A percentile compares a stretch with the other conserved stretches of the same genome.
phyloP scores from a whole-genome alignment of 768 basidiomycete genomes.

The Infundibulicybe gibba region DNA sequence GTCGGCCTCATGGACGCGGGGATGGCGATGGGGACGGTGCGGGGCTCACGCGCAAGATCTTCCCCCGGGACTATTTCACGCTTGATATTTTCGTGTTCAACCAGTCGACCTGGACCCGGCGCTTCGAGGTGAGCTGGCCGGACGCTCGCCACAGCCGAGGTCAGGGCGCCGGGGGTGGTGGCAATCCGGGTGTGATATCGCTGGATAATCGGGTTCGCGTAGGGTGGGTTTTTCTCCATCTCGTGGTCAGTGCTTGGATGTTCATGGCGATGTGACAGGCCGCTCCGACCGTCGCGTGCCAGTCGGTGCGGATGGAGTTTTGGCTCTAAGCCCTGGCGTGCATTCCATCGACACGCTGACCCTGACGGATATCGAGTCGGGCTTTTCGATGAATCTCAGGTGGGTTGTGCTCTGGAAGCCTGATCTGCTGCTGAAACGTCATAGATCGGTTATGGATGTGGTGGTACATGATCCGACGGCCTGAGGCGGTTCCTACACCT shows the following conservation, averaged over 20 bases:
- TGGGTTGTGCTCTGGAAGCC: conserved; percentile 23
- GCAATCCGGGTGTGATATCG: conserved; percentile 64
- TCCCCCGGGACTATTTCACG: conserved; percentile 71
- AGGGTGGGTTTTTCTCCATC: conserved; percentile 56
- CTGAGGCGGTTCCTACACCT: conserved; percentile 5
- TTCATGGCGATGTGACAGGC: conserved; percentile 36
- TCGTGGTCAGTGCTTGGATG: neutral
- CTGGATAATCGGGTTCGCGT: conserved; percentile 76
- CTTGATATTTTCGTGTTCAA: conserved; percentile 89
- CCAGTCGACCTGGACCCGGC: conserved; percentile 67
- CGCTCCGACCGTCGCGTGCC: conserved; percentile 80
- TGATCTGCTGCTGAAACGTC: conserved; percentile 3
- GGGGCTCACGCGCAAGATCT: conserved; percentile 47
- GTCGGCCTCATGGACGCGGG: conserved; percentile 43
- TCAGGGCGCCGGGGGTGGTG: conserved; percentile 30
- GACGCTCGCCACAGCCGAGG: conserved; percentile 44
- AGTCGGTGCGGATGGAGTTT: conserved; percentile 85
- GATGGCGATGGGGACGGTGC: conserved; percentile 12
- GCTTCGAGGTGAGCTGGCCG: conserved; percentile 75
- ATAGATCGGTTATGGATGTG: conserved; percentile 71
- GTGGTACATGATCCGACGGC: conserved; percentile 59
- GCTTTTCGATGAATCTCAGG: conserved; percentile 72
- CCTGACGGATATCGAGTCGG: conserved; percentile 72
- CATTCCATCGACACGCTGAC: conserved; percentile 72
- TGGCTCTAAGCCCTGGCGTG: conserved; percentile 77